Evolutionary conservation across 305 asterid genomes (phyloP), one percentile per base, ranked within the genome.

Genomic region (Fraxinus baroniana): DNA sequence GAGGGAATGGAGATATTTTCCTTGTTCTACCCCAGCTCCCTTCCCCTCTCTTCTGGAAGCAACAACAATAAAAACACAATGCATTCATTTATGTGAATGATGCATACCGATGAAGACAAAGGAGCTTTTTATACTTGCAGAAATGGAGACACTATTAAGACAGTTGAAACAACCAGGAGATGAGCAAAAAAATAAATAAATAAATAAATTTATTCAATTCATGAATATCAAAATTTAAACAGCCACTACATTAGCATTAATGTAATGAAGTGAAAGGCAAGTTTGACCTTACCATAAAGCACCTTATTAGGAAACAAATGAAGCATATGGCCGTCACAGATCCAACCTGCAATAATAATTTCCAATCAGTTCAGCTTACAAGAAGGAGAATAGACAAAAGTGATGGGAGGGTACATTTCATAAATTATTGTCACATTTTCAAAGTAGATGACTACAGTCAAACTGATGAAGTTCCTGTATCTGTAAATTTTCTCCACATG

Each of bases 241-340:
- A 60, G 32, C 71, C 71, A 60, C 15, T 7, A 60, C 71, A 60
- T 20, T 60, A 18, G 3, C 68, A n/a, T 57, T 18, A 7, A 57
- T 18, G 68, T 57, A 57, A 57, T 60, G 71, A 82, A 71, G 76
- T 79, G 86, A 73, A 44, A 74, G 32, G 35, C 12, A 78, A 39
- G 35, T 52, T 41, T 75, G 79, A 37, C 24, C 95, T 91, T 87
- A 95, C 98, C 95, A 92, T 93, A 60, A 92, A 92, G 88, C 95
- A 91, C 82, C 99, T 88, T 85, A 97, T 85, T 66, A 97, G 93
- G 88, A 97, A 97, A 87, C 98, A 97, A 79, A 91, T 88, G 91
- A 92, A 92, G 90, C 98, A 97, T 89, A 93, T 92, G 57, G 94
- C 97, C 6, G 99, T 94, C 82, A 97, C 99, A 71, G 97, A 97